Base-by-base conservation (phyloP, 2,329 filamentous ascomycete species). In the Fusarium sp. region DNA sequence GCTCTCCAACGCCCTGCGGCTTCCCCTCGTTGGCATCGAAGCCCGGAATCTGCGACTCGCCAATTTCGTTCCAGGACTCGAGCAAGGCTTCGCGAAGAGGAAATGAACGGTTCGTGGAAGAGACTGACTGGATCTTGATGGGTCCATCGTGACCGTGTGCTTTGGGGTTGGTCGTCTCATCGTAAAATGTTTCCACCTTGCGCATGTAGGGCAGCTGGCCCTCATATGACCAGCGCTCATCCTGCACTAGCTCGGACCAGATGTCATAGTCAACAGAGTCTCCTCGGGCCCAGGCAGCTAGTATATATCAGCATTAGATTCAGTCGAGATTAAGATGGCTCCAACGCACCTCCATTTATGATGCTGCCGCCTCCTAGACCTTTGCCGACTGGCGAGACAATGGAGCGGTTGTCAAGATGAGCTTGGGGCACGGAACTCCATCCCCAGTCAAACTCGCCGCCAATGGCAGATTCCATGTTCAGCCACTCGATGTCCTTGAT, bases 201-300 rank as follows among this genome's bases (percentile, higher is more conserved):
- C 36, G 41, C 58, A 61, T 61, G 34, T 61, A 61, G 6, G 50
- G 58, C 27, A 61, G 37, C 37, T 87, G 77, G 8, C 79, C 78
- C 6, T 83, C 74, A 47, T 83, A 84, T 58, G 79, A 80, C 82
- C 85, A 88, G 11, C 77, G 72, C 2, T 78, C 34, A 60, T 86
- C 84, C 5, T 41, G 44, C 28, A 75, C 61, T 27, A 67, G 28
- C 16, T 75, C 39, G 36, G 70, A 47, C 85, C 84, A 86, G 30
- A 79, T 75, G 40, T 86, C 79, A 65, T 83, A 87, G 67, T 86
- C 84, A 13, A 75, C 73, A 8, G 75, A 74, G 28, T 79, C 78
- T 5, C 84, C 84, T 39, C 83, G 82, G n/a, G 81, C 80, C 77
- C 84, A 84, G 37, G 54, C 54, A 8, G 59, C 59, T 61, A 10